Evolutionary conservation across 768 basidiomycete species (phyloP), one percentile per base, ranked within the genome.

Genomic region (Suillus ampliporus): DNA sequence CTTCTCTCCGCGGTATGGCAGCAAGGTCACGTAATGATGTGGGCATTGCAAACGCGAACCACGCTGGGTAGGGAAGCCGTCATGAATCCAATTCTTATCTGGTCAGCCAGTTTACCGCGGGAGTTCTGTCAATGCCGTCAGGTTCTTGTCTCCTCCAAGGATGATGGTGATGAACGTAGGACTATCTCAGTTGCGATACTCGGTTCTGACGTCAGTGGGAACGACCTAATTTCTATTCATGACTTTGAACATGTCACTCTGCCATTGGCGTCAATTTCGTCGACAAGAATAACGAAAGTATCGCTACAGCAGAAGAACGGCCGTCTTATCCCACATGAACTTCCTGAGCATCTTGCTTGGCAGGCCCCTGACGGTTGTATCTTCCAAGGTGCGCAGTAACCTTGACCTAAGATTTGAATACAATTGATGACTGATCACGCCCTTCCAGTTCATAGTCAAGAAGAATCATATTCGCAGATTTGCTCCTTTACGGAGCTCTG

Each of bases 1-100:
- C 71, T 82, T 1, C 72, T 94, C 9, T 89, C 84, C 11, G 69
- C 88, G 2, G 79, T 97, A 1, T 92, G 89, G 86, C 86, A 89
- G 62, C 76, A 79, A n/a, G 92, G 92, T 0, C 76, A 77, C 34
- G 71, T 92, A 10, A 85, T 90, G 57, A 67, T 95, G 3, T 96
- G 90, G 86, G 78, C 85, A 41, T 78, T 95, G 47, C 78, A 83
- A 44, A 93, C 87, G 1, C 84, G 86, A 8, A 75, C 90, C 35
- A 80, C 81, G 11, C 83, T 84, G 13, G 86, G 86, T 6, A 80
- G 78, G 1, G 84, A 78, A 28, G 86, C 88, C 58, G 79, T 84
- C 5, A 86, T 91, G 84, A 76, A 86, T 57, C 90, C 90, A 1
- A 66, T 64, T 8, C 73, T 69, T 57, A 61, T 73, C 14, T 84